phyloP scores from a whole-genome alignment of 2,329 filamentous ascomycete species.

The Purpureocillium takamizusanense region DNA sequence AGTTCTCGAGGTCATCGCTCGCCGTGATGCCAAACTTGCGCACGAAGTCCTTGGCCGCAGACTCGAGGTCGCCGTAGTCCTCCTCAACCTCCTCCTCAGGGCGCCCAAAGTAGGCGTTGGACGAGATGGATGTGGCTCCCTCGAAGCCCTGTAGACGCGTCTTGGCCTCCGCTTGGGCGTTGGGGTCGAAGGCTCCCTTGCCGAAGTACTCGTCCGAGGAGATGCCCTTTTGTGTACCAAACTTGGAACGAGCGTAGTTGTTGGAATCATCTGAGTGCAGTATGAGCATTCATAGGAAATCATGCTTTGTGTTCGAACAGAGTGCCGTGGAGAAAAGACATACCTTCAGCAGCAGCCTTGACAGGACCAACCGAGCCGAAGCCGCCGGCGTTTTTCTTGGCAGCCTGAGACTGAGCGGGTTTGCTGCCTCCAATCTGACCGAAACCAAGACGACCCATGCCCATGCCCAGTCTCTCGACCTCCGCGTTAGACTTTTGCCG shows the following conservation, averaged over 20 bases:
- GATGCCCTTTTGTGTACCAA: conserved; percentile 88
- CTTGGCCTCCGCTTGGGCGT: conserved; percentile 77
- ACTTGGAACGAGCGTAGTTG: conserved; percentile 77
- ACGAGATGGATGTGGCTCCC: conserved; percentile 84
- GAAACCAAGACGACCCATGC: conserved; percentile 75
- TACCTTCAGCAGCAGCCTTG: conserved; percentile 62
- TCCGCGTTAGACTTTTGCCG: conserved; percentile 64
- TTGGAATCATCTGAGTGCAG: conserved; percentile 59
- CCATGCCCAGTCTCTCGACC: conserved; percentile 84
- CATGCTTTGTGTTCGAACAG: too few species aligned
- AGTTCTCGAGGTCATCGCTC: conserved; percentile 88
- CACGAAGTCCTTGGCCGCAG: conserved; percentile 92
- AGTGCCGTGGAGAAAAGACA: too few species aligned
- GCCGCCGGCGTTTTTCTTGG: conserved; percentile 69
- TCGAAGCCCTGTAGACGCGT: conserved; percentile 83
- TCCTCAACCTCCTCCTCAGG: conserved; percentile 73
- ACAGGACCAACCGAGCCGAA: conserved; percentile 79
- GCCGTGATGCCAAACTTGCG: conserved; percentile 92
- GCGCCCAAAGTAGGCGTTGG: conserved; percentile 94
- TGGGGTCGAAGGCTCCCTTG: conserved; percentile 76
- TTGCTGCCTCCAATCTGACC: conserved; percentile 68
- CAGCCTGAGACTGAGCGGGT: conserved; percentile 37
- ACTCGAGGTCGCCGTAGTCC: conserved; percentile 85
- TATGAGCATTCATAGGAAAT: too few species aligned
- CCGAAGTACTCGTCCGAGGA: conserved; percentile 98